phyloP scores from a whole-genome alignment of 164 flowering plant species.

The Pachysandra terminalis region DNA sequence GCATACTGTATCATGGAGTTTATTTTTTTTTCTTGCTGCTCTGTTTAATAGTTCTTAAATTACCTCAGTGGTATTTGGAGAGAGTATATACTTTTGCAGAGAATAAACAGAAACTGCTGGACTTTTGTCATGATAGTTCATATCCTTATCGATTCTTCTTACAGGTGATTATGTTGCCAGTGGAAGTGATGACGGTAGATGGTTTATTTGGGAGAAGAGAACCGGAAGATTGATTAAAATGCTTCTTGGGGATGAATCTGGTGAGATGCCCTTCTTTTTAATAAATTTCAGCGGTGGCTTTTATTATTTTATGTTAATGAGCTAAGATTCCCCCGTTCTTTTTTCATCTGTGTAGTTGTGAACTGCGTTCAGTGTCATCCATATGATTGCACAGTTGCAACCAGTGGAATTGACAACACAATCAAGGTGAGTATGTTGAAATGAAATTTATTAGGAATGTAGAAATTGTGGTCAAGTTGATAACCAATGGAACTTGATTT shows the following conservation, averaged over 20 bases:
- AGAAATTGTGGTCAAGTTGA: neutral
- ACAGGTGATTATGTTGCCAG: conserved; percentile 88
- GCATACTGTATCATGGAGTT: too few relatives aligned
- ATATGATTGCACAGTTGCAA: conserved; percentile 76
- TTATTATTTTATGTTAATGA: neutral
- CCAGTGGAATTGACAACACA: conserved; percentile 93
- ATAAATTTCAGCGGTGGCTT: neutral
- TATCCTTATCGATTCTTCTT: conserved; percentile 4
- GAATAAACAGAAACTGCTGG: neutral
- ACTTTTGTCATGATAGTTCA: neutral
- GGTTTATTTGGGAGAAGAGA: conserved; percentile 97
- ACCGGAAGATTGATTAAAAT: conserved; percentile 91
- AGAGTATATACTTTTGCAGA: neutral
- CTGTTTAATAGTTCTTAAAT: neutral
- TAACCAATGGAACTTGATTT: conserved; percentile 17
- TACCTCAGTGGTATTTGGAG: neutral
- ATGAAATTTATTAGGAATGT: neutral
- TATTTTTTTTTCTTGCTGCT: too few relatives aligned
- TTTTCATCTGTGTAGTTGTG: conserved; percentile 57
- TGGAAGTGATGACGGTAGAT: conserved; percentile 99
- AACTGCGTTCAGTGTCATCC: conserved; percentile 98
- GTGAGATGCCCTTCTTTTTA: conserved; percentile 31
- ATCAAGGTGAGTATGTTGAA: conserved; percentile 56
- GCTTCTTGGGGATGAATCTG: conserved; percentile 92
- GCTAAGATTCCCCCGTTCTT: conserved; percentile 12